Evolutionary conservation across 345 rosid species (phyloP).

Genomic region (Noccaea bulbosa): DNA sequence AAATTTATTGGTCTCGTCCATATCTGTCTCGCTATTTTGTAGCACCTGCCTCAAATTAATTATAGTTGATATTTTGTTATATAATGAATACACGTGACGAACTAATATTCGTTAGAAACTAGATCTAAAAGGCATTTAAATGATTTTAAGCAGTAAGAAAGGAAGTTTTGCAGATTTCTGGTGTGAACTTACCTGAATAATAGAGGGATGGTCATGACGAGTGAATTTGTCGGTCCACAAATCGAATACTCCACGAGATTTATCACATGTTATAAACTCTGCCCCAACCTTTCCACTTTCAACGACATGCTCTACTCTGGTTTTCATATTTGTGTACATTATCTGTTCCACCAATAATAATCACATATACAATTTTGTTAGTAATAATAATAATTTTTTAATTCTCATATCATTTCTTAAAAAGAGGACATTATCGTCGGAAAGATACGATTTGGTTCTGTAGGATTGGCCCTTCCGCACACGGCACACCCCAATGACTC

Average conservation of each 20-base stretch:
- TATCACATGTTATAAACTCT: conserved; percentile 15
- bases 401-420: not conserved
- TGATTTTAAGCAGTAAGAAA: too few species aligned
- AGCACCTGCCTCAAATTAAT: conserved; percentile 47
- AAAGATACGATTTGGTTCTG: not conserved
- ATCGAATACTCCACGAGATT: conserved; percentile 40
- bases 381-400: not conserved
- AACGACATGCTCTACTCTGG: conserved; percentile 52
- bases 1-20: conserved; percentile 44
- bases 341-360: conserved; percentile 39
- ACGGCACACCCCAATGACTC: too few species aligned
- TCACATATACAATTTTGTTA: not conserved
- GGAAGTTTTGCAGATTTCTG: too few species aligned
- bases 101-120: too few species aligned
- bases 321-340: conserved; percentile 64
- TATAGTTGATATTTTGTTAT: not conserved
- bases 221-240: conserved; percentile 55
- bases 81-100: too few species aligned
- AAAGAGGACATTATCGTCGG: too few species aligned
- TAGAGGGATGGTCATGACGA: conserved; percentile 62
- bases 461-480: too few species aligned
- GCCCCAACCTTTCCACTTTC: conserved; percentile 48
- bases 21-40: conserved; percentile 43
- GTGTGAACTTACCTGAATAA: conserved; percentile 51
- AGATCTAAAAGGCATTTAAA: too few species aligned